Evolutionary conservation across 345 rosid genomes (phyloP), one percentile per base, ranked within the genome.

Genomic region (Ceriops tagal): DNA sequence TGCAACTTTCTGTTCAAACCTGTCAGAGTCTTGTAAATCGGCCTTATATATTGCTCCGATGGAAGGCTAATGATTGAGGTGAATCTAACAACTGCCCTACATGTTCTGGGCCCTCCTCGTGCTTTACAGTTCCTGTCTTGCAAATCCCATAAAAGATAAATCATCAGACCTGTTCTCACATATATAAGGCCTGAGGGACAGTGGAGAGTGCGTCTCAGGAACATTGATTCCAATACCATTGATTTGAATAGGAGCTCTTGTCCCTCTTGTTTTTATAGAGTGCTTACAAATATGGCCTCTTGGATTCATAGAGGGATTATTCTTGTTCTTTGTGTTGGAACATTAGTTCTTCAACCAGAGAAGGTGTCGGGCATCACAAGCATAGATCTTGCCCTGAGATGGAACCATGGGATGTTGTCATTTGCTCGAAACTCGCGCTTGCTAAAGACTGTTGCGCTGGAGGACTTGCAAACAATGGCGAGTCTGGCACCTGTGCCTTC

Each of bases 1-100:
- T 72, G 47, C 60, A 75, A 68, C 88, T 86, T 85, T 92, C 76
- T 82, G 87, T 85, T 92, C 96, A 85, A 90, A 89, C 87, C 83
- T 88, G 90, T 84, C 88, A 84, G 86, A 79, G 82, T 83, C 84
- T 83, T 86, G 80, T 76, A 76, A 76, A 72, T 74, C 84, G 80
- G 80, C 86, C 87, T 84, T 80, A 60, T 53, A 68, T 72, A 69
- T 76, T 86, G 86, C 91, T 82, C 85, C 83, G 32, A 53, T 74
- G 66, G 67, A 80, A 84, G 69, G 84, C 73, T 78, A 70, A 81
- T 74, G 77, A 78, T 81, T 80, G 84, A 75, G 69, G 63, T 85
- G 87, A 81, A 87, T 83, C 88, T 71, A 73, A 64, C 71, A 53
- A 35, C 82, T 79, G 77, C 83, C 85, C 84, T 75, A 80, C 87